Conservation (phyloP, 352 stramenopile genomes). For the Phytopythium cucurbitacearum region DNA sequence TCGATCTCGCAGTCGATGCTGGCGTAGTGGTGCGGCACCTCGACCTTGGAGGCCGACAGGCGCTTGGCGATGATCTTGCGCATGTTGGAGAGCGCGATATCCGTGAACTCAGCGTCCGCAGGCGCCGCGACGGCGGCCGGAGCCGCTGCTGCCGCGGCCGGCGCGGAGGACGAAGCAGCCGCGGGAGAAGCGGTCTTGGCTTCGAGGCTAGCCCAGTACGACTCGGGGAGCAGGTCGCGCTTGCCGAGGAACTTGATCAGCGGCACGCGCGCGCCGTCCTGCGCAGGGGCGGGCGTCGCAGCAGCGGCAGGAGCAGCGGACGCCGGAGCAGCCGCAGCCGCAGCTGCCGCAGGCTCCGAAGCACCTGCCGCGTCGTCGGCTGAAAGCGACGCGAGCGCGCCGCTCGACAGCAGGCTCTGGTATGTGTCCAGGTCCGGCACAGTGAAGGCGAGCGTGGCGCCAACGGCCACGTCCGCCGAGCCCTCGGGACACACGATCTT, state of each 20-base stretch:
- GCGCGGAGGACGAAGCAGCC: constrained; percentile 8
- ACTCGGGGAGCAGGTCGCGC: constrained; percentile 53
- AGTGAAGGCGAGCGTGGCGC: constrained; percentile 92
- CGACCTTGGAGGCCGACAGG: constrained; percentile 95
- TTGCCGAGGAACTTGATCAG: constrained; percentile 88
- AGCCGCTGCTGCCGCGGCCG: constrained; percentile 9
- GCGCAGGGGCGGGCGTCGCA: background rate
- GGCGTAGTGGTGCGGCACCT: constrained; percentile 96
- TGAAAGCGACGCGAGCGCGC: constrained; percentile 43
- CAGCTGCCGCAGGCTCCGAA: constrained; percentile 6
- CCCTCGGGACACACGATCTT: constrained; percentile 91
- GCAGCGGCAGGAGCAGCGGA: constrained; percentile 1
- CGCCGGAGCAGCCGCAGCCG: constrained; percentile 4
- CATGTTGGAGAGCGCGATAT: constrained; percentile 93
- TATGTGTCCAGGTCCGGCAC: constrained; percentile 90
- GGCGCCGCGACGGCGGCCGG: constrained; percentile 5
- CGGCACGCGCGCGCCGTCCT: constrained; percentile 35
- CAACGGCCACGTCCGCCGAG: constrained; percentile 88
- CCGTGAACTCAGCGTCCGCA: constrained; percentile 54
- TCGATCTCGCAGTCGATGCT: constrained; percentile 96
- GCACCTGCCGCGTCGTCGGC: constrained; percentile 10
- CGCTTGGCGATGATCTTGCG: constrained; percentile 98
- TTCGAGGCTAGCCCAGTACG: constrained; percentile 27
- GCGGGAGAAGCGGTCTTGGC: constrained; percentile 3
- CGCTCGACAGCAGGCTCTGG: constrained; percentile 50